A percentile compares a stretch with the other conserved stretches of the same genome.
Conservation (phyloP, 192 early-diverging fungal species). For the Diversispora eburnea region DNA sequence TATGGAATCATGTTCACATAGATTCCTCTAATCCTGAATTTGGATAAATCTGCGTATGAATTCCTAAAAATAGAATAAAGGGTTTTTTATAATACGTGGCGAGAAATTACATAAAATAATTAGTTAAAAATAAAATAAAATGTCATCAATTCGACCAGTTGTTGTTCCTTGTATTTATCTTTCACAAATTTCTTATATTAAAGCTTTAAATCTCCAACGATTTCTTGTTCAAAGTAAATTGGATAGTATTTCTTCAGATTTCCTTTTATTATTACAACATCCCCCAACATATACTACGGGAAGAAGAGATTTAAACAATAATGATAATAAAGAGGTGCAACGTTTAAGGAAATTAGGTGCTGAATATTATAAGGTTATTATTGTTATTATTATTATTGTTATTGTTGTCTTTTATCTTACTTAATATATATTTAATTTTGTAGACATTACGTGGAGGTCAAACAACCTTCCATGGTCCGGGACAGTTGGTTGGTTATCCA, state of each 20-base stretch:
- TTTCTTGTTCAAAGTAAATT: constrained; percentile 44
- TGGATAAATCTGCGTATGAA: too few relatives aligned
- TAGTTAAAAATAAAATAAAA: too few relatives aligned
- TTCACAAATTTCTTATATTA: constrained; percentile 50
- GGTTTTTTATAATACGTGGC: too few relatives aligned
- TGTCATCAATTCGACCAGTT: too few relatives aligned
- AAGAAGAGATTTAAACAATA: constrained; percentile 66
- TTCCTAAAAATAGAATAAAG: too few relatives aligned
- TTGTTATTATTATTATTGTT: neutral
- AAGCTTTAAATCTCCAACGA: constrained; percentile 59
- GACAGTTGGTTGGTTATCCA: constrained; percentile 95
- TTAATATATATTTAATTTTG: constrained; percentile 16
- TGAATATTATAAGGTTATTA: constrained; percentile 60
- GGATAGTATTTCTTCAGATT: constrained; percentile 40
- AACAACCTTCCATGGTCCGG: constrained; percentile 95
- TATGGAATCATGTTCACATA: too few relatives aligned
- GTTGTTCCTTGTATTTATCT: constrained; percentile 41
- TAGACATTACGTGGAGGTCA: constrained; percentile 87
- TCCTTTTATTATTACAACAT: constrained; percentile 76
- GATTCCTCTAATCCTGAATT: too few relatives aligned
- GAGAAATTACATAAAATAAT: too few relatives aligned
- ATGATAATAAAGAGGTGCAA: constrained; percentile 29
- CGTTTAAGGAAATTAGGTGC: constrained; percentile 65
- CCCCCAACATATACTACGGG: constrained; percentile 91
- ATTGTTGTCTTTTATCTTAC: constrained; percentile 10